A percentile compares a stretch with the other conserved stretches of the same genome.
Evolutionary conservation across 352 stramenopile genomes (phyloP).

Genomic region (Discostella stelligera): DNA sequence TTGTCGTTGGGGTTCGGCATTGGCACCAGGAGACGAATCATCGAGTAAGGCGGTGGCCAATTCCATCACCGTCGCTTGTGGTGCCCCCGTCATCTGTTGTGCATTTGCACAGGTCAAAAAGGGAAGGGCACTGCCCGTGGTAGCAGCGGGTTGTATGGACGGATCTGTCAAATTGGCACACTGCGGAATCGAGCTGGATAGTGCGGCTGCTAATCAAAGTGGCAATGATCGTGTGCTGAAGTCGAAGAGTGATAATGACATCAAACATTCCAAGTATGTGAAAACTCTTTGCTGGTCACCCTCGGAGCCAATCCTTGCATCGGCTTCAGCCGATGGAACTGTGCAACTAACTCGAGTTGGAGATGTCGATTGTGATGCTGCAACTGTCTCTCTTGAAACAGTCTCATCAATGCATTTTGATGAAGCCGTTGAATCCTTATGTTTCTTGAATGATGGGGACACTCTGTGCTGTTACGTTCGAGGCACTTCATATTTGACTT

Average conservation of each 20-base stretch:
- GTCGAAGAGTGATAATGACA: slow-evolving; percentile 22
- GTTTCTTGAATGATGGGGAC: slow-evolving; percentile 64
- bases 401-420: slow-evolving; percentile 70
- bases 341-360: slow-evolving; percentile 64
- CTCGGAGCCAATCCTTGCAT: slow-evolving; percentile 60
- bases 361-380: slow-evolving; percentile 37
- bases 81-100: slow-evolving; percentile 66
- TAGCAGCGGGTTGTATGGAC: slow-evolving; percentile 80
- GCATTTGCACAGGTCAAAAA: slow-evolving; percentile 57
- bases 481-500: slow-evolving; percentile 63
- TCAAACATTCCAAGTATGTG: slow-evolving; percentile 76
- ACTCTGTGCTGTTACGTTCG: slow-evolving; percentile 71
- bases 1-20: slow-evolving; percentile 52
- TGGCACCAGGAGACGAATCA: slow-evolving; percentile 46
- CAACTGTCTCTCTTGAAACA: slow-evolving; percentile 27
- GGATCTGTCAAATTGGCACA: slow-evolving; percentile 61
- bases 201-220: background rate
- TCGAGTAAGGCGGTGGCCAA: slow-evolving; percentile 42
- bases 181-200: slow-evolving; percentile 38
- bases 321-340: slow-evolving; percentile 73
- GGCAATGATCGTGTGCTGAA: slow-evolving; percentile 31
- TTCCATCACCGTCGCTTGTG: slow-evolving; percentile 56
- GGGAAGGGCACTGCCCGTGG: slow-evolving; percentile 23
- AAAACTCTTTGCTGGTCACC: slow-evolving; percentile 69
- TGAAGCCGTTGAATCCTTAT: slow-evolving; percentile 64